Percentiles rank a stretch among this genome's conserved stretches.
These are phyloP conservation scores for Chlamydomonas reinhardtii DNA, from an alignment of 163 green algal genomes.

Conservation along the genomic window DNA sequence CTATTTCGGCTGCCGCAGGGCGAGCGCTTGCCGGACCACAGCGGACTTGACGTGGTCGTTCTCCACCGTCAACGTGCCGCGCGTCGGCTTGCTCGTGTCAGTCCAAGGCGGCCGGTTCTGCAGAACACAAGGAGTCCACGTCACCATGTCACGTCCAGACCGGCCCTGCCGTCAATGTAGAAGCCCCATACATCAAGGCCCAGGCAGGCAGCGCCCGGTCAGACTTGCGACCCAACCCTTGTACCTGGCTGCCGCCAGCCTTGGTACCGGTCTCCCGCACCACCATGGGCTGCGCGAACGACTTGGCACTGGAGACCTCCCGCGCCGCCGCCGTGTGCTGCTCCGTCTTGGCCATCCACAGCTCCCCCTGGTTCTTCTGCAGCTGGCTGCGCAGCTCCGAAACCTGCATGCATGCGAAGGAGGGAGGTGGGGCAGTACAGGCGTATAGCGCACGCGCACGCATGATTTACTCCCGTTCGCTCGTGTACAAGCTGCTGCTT, in stretches of 20 bases:
- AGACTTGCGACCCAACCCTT: too few relatives aligned
- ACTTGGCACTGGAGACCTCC: neutral
- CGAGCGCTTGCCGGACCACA: constrained; percentile 31
- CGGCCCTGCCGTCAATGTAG: neutral
- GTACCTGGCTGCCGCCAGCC: constrained; percentile 12
- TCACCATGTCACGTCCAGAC: too few relatives aligned
- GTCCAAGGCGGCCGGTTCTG: constrained; percentile 41
- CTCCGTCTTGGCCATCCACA: constrained; percentile 51
- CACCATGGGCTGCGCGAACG: neutral
- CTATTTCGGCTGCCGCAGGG: neutral
- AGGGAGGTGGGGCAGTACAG: too few relatives aligned
- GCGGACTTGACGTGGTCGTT: neutral
- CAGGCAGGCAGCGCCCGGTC: too few relatives aligned
- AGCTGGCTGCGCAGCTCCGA: constrained; percentile 54
- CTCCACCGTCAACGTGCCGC: too few relatives aligned
- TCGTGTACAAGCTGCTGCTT: too few relatives aligned
- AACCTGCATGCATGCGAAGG: constrained; percentile 26
- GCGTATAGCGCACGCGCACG: too few relatives aligned
- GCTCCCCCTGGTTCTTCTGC: constrained; percentile 48
- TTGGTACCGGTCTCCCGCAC: too few relatives aligned
- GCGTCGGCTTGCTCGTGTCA: neutral
- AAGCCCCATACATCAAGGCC: too few relatives aligned
- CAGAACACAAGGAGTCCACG: neutral
- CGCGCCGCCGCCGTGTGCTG: constrained; percentile 9
- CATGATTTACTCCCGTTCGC: too few relatives aligned